These are phyloP conservation scores for Ricinus communis DNA, from an alignment of 345 rosid genomes.

Conservation along the genomic window DNA sequence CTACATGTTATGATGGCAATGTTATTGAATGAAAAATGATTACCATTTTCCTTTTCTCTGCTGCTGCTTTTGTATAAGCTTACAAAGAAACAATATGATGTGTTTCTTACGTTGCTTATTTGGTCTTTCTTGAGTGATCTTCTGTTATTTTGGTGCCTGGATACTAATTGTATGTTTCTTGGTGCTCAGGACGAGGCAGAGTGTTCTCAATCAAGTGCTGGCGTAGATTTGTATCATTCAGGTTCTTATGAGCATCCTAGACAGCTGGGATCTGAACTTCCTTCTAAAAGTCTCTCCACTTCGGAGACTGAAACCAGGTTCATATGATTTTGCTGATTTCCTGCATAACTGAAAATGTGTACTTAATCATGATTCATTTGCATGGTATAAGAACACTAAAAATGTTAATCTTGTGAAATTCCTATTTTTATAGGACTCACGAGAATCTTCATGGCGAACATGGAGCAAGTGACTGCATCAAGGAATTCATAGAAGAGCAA, in stretches of 20 bases:
- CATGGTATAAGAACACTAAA: background rate
- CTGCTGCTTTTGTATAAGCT: background rate
- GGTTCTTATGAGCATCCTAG: conserved; percentile 40
- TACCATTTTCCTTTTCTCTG: background rate
- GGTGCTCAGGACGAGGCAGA: conserved; percentile 55
- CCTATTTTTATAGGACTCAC: conserved; percentile 37
- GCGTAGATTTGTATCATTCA: conserved; percentile 36
- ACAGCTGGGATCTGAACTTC: conserved; percentile 45
- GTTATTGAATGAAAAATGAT: background rate
- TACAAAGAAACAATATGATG: background rate
- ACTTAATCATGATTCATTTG: conserved; percentile 7
- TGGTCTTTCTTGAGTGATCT: background rate
- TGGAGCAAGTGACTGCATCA: conserved; percentile 30
- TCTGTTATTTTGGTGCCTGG: background rate
- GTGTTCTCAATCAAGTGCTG: conserved; percentile 37
- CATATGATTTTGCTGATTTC: background rate
- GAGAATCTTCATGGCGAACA: conserved; percentile 36
- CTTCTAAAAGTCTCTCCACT: conserved; percentile 36
- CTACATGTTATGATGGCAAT: background rate
- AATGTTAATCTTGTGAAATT: background rate
- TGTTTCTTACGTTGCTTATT: background rate
- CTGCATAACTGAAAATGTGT: conserved; percentile 2
- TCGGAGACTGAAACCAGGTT: conserved; percentile 59
- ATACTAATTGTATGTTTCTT: conserved; percentile 12
- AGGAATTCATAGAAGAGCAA: conserved; percentile 33